Conservation (phyloP, 164 flowering plant species). For the Vitis riparia region DNA sequence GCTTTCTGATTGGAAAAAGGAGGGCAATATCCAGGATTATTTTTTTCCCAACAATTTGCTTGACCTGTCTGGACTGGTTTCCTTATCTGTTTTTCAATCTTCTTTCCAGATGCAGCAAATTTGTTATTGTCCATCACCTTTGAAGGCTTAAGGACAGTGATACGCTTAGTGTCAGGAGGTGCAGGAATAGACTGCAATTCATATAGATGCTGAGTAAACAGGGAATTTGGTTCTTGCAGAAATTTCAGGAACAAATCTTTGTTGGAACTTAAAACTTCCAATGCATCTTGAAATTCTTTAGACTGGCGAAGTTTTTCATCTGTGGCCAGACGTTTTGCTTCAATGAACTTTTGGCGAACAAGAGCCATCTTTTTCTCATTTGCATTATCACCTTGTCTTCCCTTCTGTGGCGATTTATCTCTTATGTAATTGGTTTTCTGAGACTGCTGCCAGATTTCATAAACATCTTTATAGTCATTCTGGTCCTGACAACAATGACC, state of each 20-base stretch:
- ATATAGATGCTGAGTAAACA: constrained; percentile 53
- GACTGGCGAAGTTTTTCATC: constrained; percentile 81
- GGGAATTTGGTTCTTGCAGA: constrained; percentile 79
- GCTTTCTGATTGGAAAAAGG: constrained; percentile 28
- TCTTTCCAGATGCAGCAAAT: constrained; percentile 30
- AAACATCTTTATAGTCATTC: constrained; percentile 57
- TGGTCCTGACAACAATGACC: constrained; percentile 32
- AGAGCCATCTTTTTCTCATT: constrained; percentile 74
- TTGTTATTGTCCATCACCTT: constrained; percentile 45
- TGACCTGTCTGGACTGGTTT: constrained; percentile 32
- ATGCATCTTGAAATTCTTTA: constrained; percentile 86
- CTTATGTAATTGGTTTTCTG: constrained; percentile 24
- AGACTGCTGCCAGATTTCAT: constrained; percentile 65
- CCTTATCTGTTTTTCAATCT: constrained; percentile 33
- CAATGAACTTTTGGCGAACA: constrained; percentile 85
- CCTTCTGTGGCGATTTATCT: constrained; percentile 42
- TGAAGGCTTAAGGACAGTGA: constrained; percentile 85
- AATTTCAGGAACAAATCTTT: constrained; percentile 74
- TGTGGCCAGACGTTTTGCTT: constrained; percentile 78
- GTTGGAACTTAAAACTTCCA: constrained; percentile 80
- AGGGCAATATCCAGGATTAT: constrained; percentile 26
- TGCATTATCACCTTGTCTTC: constrained; percentile 29
- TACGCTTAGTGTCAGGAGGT: constrained; percentile 70
- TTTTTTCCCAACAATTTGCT: constrained; percentile 37
- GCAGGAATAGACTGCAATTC: constrained; percentile 51